A percentile compares a stretch with the other conserved stretches of the same genome.
phyloP scores from a whole-genome alignment of 2,329 filamentous ascomycete species.

The Myotisia sp. region DNA sequence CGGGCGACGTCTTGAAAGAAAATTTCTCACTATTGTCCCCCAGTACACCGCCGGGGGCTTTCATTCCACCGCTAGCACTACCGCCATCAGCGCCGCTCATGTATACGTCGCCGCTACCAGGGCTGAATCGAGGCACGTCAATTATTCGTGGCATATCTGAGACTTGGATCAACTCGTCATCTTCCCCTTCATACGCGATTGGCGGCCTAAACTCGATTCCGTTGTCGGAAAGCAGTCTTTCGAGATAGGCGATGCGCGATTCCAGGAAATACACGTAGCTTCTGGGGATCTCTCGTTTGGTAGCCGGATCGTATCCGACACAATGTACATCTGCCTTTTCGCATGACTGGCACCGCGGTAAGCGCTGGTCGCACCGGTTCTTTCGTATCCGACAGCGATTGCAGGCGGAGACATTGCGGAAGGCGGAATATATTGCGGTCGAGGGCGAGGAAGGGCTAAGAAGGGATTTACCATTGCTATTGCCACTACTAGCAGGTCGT shows the following conservation, averaged over 20 bases:
- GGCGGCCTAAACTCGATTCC: slow-evolving; percentile 59
- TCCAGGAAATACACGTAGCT: slow-evolving; percentile 93
- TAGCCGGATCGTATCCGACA: slow-evolving; percentile 91
- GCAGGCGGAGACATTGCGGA: slow-evolving; percentile 84
- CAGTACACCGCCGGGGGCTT: neutral
- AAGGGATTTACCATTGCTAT: no score
- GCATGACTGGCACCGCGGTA: slow-evolving; percentile 81
- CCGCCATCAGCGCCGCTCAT: no score
- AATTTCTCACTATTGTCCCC: neutral
- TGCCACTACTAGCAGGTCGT: no score
- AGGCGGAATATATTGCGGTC: slow-evolving; percentile 40
- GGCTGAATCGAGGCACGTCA: neutral
- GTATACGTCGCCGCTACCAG: neutral
- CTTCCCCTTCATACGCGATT: slow-evolving; percentile 47
- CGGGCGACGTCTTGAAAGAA: neutral
- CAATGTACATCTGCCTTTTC: slow-evolving; percentile 86
- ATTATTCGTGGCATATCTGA: neutral
- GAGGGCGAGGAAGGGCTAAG: no score
- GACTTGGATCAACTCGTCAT: slow-evolving; percentile 7
- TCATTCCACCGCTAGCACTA: no score
- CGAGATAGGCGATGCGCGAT: slow-evolving; percentile 68
- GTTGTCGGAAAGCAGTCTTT: slow-evolving; percentile 56
- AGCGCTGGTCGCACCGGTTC: slow-evolving; percentile 84
- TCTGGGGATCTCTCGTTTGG: slow-evolving; percentile 85
- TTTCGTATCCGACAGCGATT: slow-evolving; percentile 85